These are phyloP conservation scores for Candida sanyiensis DNA, from an alignment of 805 yeast genomes.

Conservation along the genomic window DNA sequence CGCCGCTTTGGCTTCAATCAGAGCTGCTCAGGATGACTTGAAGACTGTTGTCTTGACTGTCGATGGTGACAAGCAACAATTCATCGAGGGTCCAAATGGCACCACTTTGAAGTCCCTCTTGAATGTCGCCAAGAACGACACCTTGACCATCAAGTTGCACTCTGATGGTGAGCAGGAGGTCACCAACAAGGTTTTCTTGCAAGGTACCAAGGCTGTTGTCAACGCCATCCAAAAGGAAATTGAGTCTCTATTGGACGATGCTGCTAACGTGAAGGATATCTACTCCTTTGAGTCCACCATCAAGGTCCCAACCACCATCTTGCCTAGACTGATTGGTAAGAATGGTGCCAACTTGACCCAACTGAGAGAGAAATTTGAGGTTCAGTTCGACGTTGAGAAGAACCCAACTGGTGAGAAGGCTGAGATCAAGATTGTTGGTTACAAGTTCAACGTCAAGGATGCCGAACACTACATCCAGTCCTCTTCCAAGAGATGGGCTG, in stretches of 20 bases:
- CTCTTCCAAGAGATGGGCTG: constrained; percentile 73
- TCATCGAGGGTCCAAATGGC: constrained; percentile 54
- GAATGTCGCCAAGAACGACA: constrained; percentile 26
- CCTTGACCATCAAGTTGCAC: constrained; percentile 44
- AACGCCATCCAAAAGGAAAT: constrained; percentile 47
- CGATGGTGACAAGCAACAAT: constrained; percentile 49
- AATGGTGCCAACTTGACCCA: constrained; percentile 71
- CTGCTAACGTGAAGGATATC: constrained; percentile 43
- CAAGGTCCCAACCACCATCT: constrained; percentile 57
- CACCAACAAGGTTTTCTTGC: constrained; percentile 51
- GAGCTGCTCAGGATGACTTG: constrained; percentile 52
- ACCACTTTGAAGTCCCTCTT: constrained; percentile 45
- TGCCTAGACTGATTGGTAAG: constrained; percentile 85
- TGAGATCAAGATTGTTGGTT: constrained; percentile 62
- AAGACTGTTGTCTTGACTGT: constrained; percentile 46
- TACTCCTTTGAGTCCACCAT: constrained; percentile 39
- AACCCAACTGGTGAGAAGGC: constrained; percentile 40
- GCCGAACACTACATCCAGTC: constrained; percentile 55
- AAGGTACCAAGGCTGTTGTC: constrained; percentile 67
- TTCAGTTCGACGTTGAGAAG: constrained; percentile 67
- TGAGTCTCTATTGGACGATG: constrained; percentile 47
- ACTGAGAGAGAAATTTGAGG: constrained; percentile 67
- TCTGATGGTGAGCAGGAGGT: constrained; percentile 32
- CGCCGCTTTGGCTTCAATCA: constrained; percentile 48
- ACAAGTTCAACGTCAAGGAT: constrained; percentile 70